Percentiles rank a stretch among this genome's conserved stretches.
These are phyloP conservation scores for Daldinia grandis DNA, from an alignment of 495 filamentous ascomycete genomes.

Conservation along the genomic window DNA sequence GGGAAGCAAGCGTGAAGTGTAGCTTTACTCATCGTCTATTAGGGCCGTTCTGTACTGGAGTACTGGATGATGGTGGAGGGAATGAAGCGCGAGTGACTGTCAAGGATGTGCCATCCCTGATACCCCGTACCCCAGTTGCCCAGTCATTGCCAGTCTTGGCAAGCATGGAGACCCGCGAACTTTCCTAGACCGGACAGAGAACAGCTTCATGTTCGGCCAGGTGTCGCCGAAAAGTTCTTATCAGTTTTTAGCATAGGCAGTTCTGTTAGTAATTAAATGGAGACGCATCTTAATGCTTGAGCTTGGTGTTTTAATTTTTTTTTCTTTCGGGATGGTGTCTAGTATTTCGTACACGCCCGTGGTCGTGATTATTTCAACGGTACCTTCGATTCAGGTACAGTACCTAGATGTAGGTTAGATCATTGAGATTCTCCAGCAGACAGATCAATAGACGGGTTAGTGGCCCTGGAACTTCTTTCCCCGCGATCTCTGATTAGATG, in stretches of 20 bases:
- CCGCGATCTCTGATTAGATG: conserved; percentile 31
- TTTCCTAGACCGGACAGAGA: conserved; percentile 31
- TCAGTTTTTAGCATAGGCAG: conserved; percentile 22
- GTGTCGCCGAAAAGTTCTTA: conserved; percentile 30
- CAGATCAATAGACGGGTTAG: conserved; percentile 11
- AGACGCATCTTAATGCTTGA: not conserved
- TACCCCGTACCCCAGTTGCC: conserved; percentile 28
- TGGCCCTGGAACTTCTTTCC: conserved; percentile 27
- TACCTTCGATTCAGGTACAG: not conserved
- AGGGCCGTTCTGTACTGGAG: conserved; percentile 27
- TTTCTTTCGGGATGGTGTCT: not conserved
- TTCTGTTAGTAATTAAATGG: conserved; percentile 16
- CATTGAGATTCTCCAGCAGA: conserved; percentile 1
- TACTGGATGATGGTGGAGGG: conserved; percentile 27
- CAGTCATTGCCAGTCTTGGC: conserved; percentile 34
- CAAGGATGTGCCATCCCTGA: conserved; percentile 34
- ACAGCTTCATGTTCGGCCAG: conserved; percentile 36
- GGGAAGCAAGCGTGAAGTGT: conserved; percentile 6
- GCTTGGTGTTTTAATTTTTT: not conserved
- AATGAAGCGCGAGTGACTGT: conserved; percentile 29
- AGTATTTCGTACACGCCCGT: conserved; percentile 3
- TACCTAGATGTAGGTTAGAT: conserved; percentile 23
- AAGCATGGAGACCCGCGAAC: conserved; percentile 35
- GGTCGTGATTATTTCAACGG: not conserved
- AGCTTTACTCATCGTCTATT: conserved; percentile 23